Conservation (phyloP, 345 rosid genomes). For the Salix purpurea region DNA sequence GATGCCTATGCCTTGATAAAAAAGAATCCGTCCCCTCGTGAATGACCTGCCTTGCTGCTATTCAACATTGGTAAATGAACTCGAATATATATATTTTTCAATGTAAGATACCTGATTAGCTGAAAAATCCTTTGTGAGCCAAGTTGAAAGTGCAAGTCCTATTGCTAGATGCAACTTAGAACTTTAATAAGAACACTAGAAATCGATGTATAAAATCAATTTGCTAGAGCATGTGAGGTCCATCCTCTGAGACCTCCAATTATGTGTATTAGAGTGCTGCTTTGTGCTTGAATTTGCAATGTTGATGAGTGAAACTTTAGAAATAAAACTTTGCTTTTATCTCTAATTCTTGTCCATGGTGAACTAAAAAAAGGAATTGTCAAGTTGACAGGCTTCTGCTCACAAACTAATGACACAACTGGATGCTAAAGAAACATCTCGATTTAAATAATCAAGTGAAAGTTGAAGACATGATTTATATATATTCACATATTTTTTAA, state of each 20-base stretch:
- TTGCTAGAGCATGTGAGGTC: background rate
- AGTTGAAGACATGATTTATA: too few species aligned
- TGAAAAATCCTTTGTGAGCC: background rate
- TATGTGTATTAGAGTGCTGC: conserved; percentile 6
- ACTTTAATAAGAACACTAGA: conserved; percentile 9
- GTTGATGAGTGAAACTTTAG: background rate
- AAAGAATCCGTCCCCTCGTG: conserved; percentile 31
- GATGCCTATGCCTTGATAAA: conserved; percentile 60
- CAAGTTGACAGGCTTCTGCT: too few species aligned
- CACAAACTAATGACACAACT: too few species aligned
- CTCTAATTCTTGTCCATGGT: background rate
- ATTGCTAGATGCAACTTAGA: background rate
- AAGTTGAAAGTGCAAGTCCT: conserved; percentile 1
- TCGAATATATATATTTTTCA: background rate
- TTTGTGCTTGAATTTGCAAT: conserved; percentile 12
- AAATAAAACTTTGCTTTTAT: background rate
- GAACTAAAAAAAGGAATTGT: too few species aligned
- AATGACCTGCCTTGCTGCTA: conserved; percentile 9
- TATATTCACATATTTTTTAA: too few species aligned
- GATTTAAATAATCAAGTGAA: too few species aligned
- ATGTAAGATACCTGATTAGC: background rate
- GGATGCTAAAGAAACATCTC: too few species aligned
- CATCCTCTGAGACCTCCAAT: background rate
- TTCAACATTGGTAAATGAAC: background rate
- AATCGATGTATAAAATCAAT: conserved; percentile 10